These are phyloP conservation scores for Daldinia eschscholtzii DNA, from an alignment of 2,329 filamentous ascomycete species.

Conservation along the genomic window DNA sequence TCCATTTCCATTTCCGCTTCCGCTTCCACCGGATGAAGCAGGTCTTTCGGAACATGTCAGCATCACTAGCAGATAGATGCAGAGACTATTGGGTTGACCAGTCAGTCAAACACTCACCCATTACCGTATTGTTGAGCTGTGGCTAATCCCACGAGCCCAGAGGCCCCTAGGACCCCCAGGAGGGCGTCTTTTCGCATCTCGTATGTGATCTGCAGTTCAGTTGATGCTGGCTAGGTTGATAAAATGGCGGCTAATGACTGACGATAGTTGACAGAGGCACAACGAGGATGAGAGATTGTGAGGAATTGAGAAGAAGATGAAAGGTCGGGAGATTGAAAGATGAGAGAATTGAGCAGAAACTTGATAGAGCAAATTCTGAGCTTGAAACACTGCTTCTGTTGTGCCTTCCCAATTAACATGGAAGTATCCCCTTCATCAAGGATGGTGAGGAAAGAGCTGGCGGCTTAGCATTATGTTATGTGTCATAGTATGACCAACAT, in stretches of 20 bases:
- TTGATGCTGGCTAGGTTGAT: conserved; percentile 30
- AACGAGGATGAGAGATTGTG: conserved; percentile 20
- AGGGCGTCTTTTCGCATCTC: conserved; percentile 49
- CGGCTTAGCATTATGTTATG: conserved; percentile 14
- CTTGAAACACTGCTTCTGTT: conserved; percentile 36
- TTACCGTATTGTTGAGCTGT: conserved; percentile 48
- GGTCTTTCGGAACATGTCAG: conserved; percentile 26
- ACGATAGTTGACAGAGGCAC: conserved; percentile 32
- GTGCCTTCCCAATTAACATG: conserved; percentile 30
- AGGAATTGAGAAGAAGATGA: conserved; percentile 20
- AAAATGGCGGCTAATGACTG: conserved; percentile 42
- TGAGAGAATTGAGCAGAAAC: neutral
- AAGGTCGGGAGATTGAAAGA: conserved; percentile 24
- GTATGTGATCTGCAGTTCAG: conserved; percentile 28
- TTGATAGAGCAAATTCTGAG: conserved; percentile 12
- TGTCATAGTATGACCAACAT: conserved; percentile 26
- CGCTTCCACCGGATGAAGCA: conserved; percentile 23
- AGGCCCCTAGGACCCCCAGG: conserved; percentile 45
- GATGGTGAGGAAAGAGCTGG: conserved; percentile 24
- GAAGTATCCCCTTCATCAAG: neutral
- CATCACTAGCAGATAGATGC: neutral
- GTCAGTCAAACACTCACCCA: conserved; percentile 45
- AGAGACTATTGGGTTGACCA: conserved; percentile 8
- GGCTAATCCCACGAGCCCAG: conserved; percentile 45
- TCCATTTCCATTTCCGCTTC: conserved; percentile 27